phyloP scores from a whole-genome alignment of 306 rosid species.

The Glycine soja region DNA sequence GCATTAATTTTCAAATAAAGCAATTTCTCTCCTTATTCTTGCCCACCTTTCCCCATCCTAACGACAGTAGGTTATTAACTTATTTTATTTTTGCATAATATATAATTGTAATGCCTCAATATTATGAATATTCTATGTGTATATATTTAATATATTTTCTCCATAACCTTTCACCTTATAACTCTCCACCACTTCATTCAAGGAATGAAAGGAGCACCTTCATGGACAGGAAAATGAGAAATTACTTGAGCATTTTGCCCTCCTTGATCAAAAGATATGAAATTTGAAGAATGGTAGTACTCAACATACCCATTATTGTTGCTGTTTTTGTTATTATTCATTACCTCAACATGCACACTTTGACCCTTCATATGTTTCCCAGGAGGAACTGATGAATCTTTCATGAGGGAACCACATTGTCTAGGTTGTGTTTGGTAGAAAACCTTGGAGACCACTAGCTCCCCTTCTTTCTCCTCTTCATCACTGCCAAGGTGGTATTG shows the following conservation, averaged over 20 bases:
- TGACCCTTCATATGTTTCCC: conserved; percentile 46
- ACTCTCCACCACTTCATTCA: conserved; percentile 24
- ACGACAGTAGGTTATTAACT: conserved; percentile 38
- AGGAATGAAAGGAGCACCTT: conserved; percentile 57
- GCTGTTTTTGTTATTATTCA: conserved; percentile 26
- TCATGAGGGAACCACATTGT: conserved; percentile 63
- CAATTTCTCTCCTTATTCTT: conserved; percentile 46
- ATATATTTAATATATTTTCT: conserved; percentile 8
- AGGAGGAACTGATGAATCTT: conserved; percentile 51
- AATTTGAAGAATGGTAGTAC: conserved; percentile 52
- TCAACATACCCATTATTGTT: conserved; percentile 49
- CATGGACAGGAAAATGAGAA: conserved; percentile 55
- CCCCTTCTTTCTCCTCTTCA: conserved; percentile 82
- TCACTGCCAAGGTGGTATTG: conserved; percentile 70
- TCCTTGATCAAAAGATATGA: conserved; percentile 66
- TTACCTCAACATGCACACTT: conserved; percentile 40
- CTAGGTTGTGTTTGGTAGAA: conserved; percentile 87
- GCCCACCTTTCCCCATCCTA: conserved; percentile 27
- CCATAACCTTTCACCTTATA: not conserved
- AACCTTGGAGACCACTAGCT: conserved; percentile 74
- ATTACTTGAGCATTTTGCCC: conserved; percentile 52
- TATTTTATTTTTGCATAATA: conserved; percentile 34
- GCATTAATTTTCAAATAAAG: conserved; percentile 41
- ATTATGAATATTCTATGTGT: conserved; percentile 8
- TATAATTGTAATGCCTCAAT: conserved; percentile 4